Conservation (phyloP, 139 green algal genomes). For the Penium margaritaceum region DNA sequence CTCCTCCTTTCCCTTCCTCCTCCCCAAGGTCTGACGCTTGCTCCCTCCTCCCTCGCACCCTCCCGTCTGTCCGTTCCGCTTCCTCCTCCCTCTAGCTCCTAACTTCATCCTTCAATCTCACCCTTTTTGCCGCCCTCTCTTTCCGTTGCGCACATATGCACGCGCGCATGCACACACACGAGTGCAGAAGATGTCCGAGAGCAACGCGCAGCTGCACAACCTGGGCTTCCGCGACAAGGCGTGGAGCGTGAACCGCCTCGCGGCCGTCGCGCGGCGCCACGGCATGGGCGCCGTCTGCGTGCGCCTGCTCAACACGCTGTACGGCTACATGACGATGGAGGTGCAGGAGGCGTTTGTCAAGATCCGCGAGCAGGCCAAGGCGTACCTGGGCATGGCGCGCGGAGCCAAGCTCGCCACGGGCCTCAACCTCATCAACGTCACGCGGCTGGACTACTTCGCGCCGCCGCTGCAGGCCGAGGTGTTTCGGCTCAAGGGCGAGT, state of each 20-base stretch:
- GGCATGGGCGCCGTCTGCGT: constrained; percentile 45
- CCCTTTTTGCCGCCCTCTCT: no score
- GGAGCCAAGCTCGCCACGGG: constrained; percentile 60
- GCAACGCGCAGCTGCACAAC: constrained; percentile 66
- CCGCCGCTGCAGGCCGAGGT: constrained; percentile 79
- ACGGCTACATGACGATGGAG: constrained; percentile 93
- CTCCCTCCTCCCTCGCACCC: no score
- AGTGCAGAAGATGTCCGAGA: no score
- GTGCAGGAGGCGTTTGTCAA: constrained; percentile 95
- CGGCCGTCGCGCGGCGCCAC: constrained; percentile 69
- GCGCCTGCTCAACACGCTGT: constrained; percentile 80
- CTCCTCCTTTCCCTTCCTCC: no score
- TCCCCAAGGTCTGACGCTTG: no score
- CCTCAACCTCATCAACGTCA: constrained; percentile 82
- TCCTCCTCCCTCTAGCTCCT: no score
- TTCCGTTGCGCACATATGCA: no score
- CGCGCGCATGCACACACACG: no score
- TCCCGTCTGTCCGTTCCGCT: no score
- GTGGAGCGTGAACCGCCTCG: constrained; percentile 89
- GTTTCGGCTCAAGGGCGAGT: constrained; percentile 73
- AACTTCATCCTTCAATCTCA: no score
- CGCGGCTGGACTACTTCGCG: constrained; percentile 95
- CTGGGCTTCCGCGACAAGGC: constrained; percentile 77
- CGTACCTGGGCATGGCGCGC: constrained; percentile 55
- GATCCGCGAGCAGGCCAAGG: constrained; percentile 77